These are phyloP conservation scores for Cercophora scortea DNA, from an alignment of 495 filamentous ascomycete genomes.

Conservation along the genomic window DNA sequence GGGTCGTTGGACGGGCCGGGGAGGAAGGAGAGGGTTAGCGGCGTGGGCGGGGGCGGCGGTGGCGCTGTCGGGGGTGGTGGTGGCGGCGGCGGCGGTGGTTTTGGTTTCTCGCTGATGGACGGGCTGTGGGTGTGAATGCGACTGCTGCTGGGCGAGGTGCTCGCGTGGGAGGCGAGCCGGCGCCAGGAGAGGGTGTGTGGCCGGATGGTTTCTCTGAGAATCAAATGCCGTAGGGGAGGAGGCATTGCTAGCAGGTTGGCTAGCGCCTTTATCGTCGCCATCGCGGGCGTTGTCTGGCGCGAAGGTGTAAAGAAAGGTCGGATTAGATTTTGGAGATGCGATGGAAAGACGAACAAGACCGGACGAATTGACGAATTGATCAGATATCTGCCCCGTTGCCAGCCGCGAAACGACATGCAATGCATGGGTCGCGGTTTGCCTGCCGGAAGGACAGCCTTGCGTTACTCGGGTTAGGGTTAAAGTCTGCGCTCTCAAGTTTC, in stretches of 20 bases:
- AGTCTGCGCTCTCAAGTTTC: too few relatives aligned
- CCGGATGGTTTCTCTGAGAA: conserved; percentile 3
- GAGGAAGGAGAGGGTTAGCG: conserved; percentile 17
- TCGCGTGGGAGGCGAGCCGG: neutral
- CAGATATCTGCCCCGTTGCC: neutral
- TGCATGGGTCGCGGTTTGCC: neutral
- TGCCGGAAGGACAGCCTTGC: neutral
- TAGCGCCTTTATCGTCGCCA: conserved; percentile 1
- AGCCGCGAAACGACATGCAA: neutral
- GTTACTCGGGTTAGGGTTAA: conserved; percentile 12
- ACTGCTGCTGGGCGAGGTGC: neutral
- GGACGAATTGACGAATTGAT: too few relatives aligned
- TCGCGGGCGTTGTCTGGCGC: neutral
- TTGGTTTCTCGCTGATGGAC: too few relatives aligned
- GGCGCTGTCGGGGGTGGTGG: neutral
- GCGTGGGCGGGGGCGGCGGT: neutral
- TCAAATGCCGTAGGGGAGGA: conserved; percentile 4
- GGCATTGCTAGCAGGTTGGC: conserved; percentile 10
- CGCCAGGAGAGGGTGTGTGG: too few relatives aligned
- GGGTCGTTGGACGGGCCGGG: conserved; percentile 28
- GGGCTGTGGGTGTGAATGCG: neutral
- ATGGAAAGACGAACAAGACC: too few relatives aligned
- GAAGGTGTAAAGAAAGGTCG: too few relatives aligned
- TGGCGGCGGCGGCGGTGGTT: neutral
- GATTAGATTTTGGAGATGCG: too few relatives aligned